Evolutionary conservation across 2,329 filamentous ascomycete species (phyloP).

Genomic region (Tolypocladium sp.): DNA sequence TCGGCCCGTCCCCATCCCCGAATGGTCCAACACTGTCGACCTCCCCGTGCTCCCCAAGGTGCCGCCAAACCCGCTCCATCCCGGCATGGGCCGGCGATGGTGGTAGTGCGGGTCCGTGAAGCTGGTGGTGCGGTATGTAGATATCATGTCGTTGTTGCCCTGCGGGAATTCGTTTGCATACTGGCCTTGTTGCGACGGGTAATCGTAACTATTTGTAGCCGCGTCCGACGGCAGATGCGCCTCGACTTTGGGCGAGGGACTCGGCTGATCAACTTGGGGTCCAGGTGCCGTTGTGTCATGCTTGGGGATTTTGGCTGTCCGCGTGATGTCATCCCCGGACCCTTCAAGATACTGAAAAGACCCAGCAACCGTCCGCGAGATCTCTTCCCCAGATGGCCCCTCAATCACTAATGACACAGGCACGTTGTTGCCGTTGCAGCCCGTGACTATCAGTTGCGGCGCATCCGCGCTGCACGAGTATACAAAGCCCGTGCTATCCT

Average conservation of each 20-base stretch:
- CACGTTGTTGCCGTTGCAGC: conserved; percentile 39
- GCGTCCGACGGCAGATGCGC: conserved; percentile 25
- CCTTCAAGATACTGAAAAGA: conserved; percentile 41
- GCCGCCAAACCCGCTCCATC: conserved; percentile 35
- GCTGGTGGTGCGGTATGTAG: conserved; percentile 42
- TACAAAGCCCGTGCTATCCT: conserved; percentile 51
- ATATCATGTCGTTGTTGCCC: conserved; percentile 43
- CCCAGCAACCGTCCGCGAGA: conserved; percentile 38
- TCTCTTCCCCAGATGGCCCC: conserved; percentile 39
- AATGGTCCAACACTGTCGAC: conserved; percentile 26
- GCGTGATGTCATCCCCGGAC: conserved; percentile 35
- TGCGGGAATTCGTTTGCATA: conserved; percentile 30
- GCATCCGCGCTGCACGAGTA: conserved; percentile 67
- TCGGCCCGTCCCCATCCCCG: conserved; percentile 29
- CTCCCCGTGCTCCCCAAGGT: conserved; percentile 31
- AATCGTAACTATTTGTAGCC: conserved; percentile 36
- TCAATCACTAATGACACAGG: conserved; percentile 47
- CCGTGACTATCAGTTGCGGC: conserved; percentile 49
- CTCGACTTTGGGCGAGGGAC: conserved; percentile 31
- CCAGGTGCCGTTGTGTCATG: conserved; percentile 27
- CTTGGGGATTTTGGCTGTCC: conserved; percentile 24
- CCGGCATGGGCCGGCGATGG: conserved; percentile 22
- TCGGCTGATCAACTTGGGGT: conserved; percentile 27
- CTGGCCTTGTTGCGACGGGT: conserved; percentile 31
- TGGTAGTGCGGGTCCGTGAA: conserved; percentile 41